phyloP scores from a whole-genome alignment of 495 filamentous ascomycete genomes.

The Tuber borchii region DNA sequence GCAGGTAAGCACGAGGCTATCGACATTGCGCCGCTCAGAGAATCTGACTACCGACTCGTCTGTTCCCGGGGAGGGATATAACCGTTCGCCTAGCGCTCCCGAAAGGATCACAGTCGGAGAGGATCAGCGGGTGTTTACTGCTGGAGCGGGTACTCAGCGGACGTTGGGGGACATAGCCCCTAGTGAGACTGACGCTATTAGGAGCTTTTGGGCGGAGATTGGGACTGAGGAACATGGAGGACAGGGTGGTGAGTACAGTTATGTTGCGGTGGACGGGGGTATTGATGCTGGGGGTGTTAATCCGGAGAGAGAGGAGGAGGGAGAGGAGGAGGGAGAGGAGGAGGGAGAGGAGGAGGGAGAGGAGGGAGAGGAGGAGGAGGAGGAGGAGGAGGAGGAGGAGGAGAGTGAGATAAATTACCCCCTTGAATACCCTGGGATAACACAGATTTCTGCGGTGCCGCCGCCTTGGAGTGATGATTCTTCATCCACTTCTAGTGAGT shows the following conservation, averaged over 20 bases:
- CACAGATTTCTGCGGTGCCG: background rate
- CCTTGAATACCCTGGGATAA: background rate
- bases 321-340: background rate
- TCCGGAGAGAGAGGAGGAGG: background rate
- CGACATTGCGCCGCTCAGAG: background rate
- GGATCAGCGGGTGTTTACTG: background rate
- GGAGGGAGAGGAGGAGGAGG: background rate
- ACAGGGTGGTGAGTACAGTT: background rate
- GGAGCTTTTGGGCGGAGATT: background rate
- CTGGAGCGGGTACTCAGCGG: background rate
- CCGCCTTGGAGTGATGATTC: background rate
- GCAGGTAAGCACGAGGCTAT: background rate
- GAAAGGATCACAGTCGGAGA: background rate
- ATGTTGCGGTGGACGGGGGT: background rate
- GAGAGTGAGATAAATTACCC: background rate
- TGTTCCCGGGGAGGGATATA: background rate
- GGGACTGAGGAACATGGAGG: background rate
- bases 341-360: too few relatives aligned
- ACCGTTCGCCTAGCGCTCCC: background rate
- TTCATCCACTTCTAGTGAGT: background rate
- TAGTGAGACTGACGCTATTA: background rate
- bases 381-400: background rate
- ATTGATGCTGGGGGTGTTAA: background rate
- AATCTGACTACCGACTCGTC: background rate
- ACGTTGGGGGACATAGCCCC: background rate